Conservation (phyloP, 129 eudicot genomes). For the Solidago caesia region DNA sequence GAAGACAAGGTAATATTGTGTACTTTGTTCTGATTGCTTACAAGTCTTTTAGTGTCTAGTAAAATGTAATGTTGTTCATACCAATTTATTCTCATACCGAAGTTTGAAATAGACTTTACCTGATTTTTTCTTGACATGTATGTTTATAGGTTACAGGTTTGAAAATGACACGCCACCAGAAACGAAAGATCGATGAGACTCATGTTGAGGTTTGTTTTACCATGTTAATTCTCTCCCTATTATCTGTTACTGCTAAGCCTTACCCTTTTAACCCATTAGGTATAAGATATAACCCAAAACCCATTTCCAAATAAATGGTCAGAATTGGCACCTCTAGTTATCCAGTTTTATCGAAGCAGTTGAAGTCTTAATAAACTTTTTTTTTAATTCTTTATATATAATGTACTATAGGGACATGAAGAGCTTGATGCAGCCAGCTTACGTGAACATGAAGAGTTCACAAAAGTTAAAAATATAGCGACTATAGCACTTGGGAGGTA, state of each 20-base stretch:
- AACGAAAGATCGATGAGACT: slow-evolving; percentile 96
- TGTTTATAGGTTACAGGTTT: slow-evolving; percentile 74
- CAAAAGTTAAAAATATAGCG: slow-evolving; percentile 93
- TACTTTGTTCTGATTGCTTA: not conserved
- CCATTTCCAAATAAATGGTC: too few relatives aligned
- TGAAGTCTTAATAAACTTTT: not conserved
- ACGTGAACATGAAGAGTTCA: slow-evolving; percentile 98
- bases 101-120: slow-evolving; percentile 2
- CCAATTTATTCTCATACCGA: not conserved
- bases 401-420: slow-evolving; percentile 73
- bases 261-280: too few relatives aligned
- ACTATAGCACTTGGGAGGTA: slow-evolving; percentile 92
- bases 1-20: slow-evolving; percentile 79
- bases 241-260: too few relatives aligned
- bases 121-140: slow-evolving; percentile 14
- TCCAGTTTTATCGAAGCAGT: not conserved
- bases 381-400: not conserved
- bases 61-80: slow-evolving; percentile 3
- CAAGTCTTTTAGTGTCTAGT: not conserved
- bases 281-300: too few relatives aligned
- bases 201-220: slow-evolving; percentile 77
- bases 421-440: slow-evolving; percentile 99
- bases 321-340: not conserved
- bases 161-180: slow-evolving; percentile 98
- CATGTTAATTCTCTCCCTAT: not conserved